Evolutionary conservation across 2,329 filamentous ascomycete genomes (phyloP).

Genomic region (Cladophialophora bantiana): DNA sequence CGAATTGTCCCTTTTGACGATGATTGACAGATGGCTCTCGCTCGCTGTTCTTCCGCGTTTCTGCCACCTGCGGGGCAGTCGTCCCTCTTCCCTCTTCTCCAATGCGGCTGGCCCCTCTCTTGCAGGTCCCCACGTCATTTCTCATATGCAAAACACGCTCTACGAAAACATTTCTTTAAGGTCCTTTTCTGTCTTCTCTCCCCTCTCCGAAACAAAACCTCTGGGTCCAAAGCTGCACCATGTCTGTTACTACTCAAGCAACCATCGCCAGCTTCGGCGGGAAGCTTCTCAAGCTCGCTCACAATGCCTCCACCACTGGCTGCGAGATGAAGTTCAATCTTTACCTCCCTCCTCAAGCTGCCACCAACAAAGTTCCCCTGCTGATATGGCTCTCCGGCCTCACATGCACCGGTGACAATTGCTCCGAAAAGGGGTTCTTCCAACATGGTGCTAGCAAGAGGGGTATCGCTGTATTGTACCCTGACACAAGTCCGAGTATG

Average conservation of each 20-base stretch:
- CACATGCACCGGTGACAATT: slow-evolving; percentile 89
- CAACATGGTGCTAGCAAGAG: slow-evolving; percentile 79
- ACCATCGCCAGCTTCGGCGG: slow-evolving; percentile 92
- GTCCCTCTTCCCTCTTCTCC: slow-evolving; percentile 10
- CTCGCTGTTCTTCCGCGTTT: background rate
- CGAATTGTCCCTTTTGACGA: slow-evolving; percentile 11
- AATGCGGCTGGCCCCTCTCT: slow-evolving; percentile 10
- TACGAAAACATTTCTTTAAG: slow-evolving; percentile 12
- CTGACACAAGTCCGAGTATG: slow-evolving; percentile 89
- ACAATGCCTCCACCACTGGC: slow-evolving; percentile 77
- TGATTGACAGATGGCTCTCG: slow-evolving; percentile 9
- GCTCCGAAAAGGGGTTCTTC: slow-evolving; percentile 84
- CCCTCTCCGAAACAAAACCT: background rate
- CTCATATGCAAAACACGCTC: slow-evolving; percentile 5
- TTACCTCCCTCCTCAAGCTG: slow-evolving; percentile 80
- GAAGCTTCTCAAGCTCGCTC: slow-evolving; percentile 91
- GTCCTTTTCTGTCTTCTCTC: background rate
- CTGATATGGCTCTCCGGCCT: slow-evolving; percentile 93
- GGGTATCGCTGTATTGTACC: slow-evolving; percentile 91
- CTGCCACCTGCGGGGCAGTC: slow-evolving; percentile 19
- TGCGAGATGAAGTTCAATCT: slow-evolving; percentile 94
- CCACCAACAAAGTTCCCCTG: slow-evolving; percentile 73
- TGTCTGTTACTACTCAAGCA: slow-evolving; percentile 88
- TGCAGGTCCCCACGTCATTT: slow-evolving; percentile 24
- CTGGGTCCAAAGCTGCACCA: slow-evolving; percentile 50